These are phyloP conservation scores for Aspergillus latus DNA, from an alignment of 2,329 filamentous ascomycete species.

Conservation along the genomic window DNA sequence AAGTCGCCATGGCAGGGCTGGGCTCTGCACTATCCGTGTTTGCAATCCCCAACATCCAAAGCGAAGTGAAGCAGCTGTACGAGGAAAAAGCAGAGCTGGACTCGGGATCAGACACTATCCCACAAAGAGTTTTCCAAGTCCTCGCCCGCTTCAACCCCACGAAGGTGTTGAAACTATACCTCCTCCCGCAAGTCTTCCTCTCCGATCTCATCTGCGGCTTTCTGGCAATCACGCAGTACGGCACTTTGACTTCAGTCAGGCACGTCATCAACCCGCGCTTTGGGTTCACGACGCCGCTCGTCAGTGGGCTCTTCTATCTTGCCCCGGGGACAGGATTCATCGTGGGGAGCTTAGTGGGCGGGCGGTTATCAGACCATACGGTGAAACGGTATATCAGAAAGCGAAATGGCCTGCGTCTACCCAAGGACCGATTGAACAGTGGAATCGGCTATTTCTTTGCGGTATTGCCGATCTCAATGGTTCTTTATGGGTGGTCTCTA, in stretches of 20 bases:
- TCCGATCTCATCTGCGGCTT: neutral
- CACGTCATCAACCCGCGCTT: conserved; percentile 75
- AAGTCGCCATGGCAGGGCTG: neutral
- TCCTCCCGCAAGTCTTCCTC: neutral
- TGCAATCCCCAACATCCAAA: neutral
- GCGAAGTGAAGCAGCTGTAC: neutral
- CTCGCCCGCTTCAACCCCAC: neutral
- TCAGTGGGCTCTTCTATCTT: conserved; percentile 71
- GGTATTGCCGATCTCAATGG: conserved; percentile 61
- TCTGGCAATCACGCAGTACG: conserved; percentile 44
- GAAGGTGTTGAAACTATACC: neutral
- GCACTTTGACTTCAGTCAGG: conserved; percentile 66
- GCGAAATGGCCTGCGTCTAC: conserved; percentile 58
- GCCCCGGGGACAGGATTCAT: conserved; percentile 71
- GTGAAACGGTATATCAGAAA: conserved; percentile 65
- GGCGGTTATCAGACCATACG: conserved; percentile 66
- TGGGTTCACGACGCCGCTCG: conserved; percentile 62
- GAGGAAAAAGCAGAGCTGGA: neutral
- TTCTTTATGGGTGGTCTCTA: conserved; percentile 68
- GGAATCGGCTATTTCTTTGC: conserved; percentile 58
- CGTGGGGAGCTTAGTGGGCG: conserved; percentile 67
- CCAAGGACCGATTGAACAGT: conserved; percentile 67
- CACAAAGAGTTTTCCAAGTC: neutral
- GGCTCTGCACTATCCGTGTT: neutral
- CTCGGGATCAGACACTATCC: neutral